Conservation (phyloP, 768 basidiomycete species). For the Mycena kentingensis region DNA sequence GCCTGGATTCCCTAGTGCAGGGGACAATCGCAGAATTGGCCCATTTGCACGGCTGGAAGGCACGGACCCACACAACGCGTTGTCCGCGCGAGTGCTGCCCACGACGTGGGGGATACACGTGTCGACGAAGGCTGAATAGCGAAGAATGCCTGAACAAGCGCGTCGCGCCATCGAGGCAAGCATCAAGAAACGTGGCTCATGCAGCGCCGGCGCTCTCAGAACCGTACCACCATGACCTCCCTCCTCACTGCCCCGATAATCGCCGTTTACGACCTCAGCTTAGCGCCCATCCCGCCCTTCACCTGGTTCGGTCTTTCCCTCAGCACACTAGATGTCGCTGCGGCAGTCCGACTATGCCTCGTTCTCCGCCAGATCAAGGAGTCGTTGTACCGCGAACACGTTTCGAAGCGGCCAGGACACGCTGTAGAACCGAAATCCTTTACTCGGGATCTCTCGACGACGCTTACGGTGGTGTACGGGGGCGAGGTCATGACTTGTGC, state of each 20-base stretch:
- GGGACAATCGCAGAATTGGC: too few relatives aligned
- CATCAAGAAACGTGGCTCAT: too few relatives aligned
- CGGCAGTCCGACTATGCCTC: conserved; percentile 68
- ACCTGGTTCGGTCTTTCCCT: conserved; percentile 64
- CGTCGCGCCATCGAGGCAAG: too few relatives aligned
- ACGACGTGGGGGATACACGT: too few relatives aligned
- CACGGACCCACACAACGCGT: too few relatives aligned
- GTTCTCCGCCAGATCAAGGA: conserved; percentile 70
- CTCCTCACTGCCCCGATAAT: conserved; percentile 43
- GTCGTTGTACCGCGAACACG: conserved; percentile 44
- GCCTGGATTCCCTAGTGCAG: too few relatives aligned
- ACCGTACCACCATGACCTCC: conserved; percentile 37
- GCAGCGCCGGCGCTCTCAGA: too few relatives aligned
- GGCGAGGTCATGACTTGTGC: conserved; percentile 73
- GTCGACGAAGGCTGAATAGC: too few relatives aligned
- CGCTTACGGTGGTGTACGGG: conserved; percentile 71
- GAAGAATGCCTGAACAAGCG: too few relatives aligned
- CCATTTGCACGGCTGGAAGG: too few relatives aligned
- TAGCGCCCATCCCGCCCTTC: conserved; percentile 66
- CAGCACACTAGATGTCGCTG: conserved; percentile 67
- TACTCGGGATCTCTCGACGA: conserved; percentile 55
- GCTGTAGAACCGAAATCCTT: conserved; percentile 56
- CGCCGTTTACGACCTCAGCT: conserved; percentile 50
- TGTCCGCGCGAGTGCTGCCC: too few relatives aligned
- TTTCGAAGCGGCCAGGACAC: conserved; percentile 36